phyloP scores from a whole-genome alignment of 306 rosid species.

The Inga leiocalycina region DNA sequence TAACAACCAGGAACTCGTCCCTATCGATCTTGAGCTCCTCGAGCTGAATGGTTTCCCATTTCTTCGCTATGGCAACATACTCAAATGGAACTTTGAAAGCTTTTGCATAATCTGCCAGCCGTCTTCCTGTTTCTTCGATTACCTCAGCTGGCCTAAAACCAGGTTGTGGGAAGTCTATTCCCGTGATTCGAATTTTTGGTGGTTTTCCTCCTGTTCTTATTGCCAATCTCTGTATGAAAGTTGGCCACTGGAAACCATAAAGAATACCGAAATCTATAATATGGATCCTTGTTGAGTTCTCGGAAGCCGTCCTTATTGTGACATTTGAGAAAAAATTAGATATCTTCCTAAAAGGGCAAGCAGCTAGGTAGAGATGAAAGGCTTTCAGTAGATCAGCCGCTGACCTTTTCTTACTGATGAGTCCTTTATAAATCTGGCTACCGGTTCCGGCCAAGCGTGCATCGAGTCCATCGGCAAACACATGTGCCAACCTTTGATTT shows the following conservation, averaged over 20 bases:
- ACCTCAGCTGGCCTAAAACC: conserved; percentile 97
- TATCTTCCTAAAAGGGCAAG: conserved; percentile 86
- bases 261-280: conserved; percentile 91
- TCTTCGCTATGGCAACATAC: conserved; percentile 81
- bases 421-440: conserved; percentile 90
- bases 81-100: conserved; percentile 74
- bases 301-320: conserved; percentile 50
- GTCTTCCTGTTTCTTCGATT: conserved; percentile 85
- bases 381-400: conserved; percentile 83
- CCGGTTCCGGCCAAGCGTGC: conserved; percentile 98
- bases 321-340: conserved; percentile 64
- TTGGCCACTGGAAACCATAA: conserved; percentile 98
- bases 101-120: conserved; percentile 82
- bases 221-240: conserved; percentile 68
- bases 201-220: conserved; percentile 71
- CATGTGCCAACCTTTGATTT: conserved; percentile 82
- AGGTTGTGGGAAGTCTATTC: conserved; percentile 92
- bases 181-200: conserved; percentile 85
- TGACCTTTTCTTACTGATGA: conserved; percentile 66
- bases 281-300: conserved; percentile 59
- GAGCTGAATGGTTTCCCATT: conserved; percentile 78
- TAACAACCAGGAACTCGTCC: conserved; percentile 76
- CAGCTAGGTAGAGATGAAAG: conserved; percentile 76
- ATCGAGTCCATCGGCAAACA: conserved; percentile 92
- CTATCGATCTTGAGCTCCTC: conserved; percentile 84